Percentiles rank a stretch among this genome's conserved stretches.
Evolutionary conservation across 1,139 yeast species (phyloP).

Genomic region (Suhomyces terraborum): DNA sequence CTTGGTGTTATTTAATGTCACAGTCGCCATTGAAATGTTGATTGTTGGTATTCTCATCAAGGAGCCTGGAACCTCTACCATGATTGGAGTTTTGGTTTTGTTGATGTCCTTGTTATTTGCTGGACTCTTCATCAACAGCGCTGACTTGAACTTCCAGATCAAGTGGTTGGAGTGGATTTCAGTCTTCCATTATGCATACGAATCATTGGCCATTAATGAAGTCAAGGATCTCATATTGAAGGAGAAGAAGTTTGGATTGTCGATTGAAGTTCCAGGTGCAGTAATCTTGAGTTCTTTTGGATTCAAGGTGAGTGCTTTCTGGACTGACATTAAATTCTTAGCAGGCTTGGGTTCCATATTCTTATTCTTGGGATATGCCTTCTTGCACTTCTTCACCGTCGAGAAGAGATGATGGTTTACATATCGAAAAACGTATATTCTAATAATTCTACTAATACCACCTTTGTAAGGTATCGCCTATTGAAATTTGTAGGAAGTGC

Average conservation of each 20-base stretch:
- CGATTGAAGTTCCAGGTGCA: slow-evolving; percentile 98
- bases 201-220: slow-evolving; percentile 87
- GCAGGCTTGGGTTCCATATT: slow-evolving; percentile 53
- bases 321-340: slow-evolving; percentile 62
- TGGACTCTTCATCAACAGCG: slow-evolving; percentile 85
- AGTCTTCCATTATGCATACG: slow-evolving; percentile 93
- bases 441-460: neutral
- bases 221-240: slow-evolving; percentile 83
- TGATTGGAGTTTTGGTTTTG: slow-evolving; percentile 80
- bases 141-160: slow-evolving; percentile 68
- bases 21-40: slow-evolving; percentile 81
- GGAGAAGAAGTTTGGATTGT: slow-evolving; percentile 88
- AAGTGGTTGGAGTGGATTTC: slow-evolving; percentile 83
- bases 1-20: slow-evolving; percentile 78
- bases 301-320: slow-evolving; percentile 75
- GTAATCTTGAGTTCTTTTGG: slow-evolving; percentile 95
- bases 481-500: no score
- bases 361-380: slow-evolving; percentile 67
- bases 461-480: no score
- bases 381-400: slow-evolving; percentile 69
- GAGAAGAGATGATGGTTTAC: slow-evolving; percentile 73
- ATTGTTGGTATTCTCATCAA: slow-evolving; percentile 83
- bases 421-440: no score
- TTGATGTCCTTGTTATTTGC: slow-evolving; percentile 87
- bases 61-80: slow-evolving; percentile 92